Conservation (phyloP, 495 filamentous ascomycete species). For the Chaetomidium leptoderma region DNA sequence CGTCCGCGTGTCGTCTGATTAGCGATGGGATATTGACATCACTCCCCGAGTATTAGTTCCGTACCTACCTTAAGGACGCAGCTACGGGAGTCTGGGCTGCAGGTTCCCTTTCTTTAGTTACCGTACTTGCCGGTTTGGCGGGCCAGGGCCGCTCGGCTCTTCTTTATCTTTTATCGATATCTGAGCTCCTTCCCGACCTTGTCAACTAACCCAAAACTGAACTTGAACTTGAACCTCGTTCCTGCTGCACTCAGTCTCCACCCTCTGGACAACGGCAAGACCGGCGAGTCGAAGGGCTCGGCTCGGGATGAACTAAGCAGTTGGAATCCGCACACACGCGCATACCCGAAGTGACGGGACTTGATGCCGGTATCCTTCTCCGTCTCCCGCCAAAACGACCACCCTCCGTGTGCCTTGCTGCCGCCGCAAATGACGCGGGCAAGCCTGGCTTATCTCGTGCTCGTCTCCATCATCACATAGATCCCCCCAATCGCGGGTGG, state of each 20-base stretch:
- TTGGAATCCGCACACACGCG: background rate
- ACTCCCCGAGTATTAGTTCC: background rate
- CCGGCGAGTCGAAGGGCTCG: too few relatives aligned
- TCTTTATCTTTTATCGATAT: conserved; percentile 5
- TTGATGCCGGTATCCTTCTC: too few relatives aligned
- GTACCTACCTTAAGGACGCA: background rate
- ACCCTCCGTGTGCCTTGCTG: conserved; percentile 15
- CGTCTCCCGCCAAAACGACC: too few relatives aligned
- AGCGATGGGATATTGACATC: conserved; percentile 2
- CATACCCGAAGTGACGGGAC: too few relatives aligned
- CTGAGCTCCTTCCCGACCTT: conserved; percentile 8
- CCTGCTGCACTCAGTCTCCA: background rate
- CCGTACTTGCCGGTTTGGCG: conserved; percentile 4
- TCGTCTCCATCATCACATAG: conserved; percentile 49
- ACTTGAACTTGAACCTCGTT: background rate
- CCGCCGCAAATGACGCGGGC: conserved; percentile 48
- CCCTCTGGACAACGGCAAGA: background rate
- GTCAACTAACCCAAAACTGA: background rate
- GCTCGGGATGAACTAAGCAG: background rate
- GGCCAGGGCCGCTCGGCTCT: background rate
- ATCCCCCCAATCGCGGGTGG: conserved; percentile 20
- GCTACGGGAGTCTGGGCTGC: too few relatives aligned
- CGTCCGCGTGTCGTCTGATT: background rate
- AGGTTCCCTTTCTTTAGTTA: background rate
- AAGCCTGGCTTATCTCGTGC: conserved; percentile 51